Percentiles rank a stretch among this genome's conserved stretches.
phyloP scores from a whole-genome alignment of 192 early-diverging fungal species.

The Coemansia sp. region DNA sequence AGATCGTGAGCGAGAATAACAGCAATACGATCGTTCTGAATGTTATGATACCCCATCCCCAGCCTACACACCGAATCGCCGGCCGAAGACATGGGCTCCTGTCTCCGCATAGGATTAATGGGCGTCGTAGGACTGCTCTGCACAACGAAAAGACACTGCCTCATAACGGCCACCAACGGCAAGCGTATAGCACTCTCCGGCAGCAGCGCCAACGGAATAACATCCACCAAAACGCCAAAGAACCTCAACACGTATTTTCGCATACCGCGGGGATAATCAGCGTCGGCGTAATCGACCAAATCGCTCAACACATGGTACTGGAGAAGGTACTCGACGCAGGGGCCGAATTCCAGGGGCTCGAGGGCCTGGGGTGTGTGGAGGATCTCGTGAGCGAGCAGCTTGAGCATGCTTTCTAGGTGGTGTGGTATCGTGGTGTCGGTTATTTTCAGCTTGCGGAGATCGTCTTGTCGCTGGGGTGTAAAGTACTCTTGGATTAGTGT shows the following conservation, averaged over 20 bases:
- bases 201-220: constrained; percentile 37
- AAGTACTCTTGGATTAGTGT: constrained; percentile 45
- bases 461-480: constrained; percentile 21
- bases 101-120: constrained; percentile 18
- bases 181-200: constrained; percentile 49
- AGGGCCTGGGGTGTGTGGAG: not conserved
- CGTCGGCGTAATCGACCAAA: constrained; percentile 44
- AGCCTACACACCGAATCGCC: constrained; percentile 9
- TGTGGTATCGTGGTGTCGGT: constrained; percentile 41
- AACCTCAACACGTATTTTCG: constrained; percentile 41
- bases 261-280: constrained; percentile 43
- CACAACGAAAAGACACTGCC: constrained; percentile 27
- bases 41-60: constrained; percentile 27
- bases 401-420: constrained; percentile 42
- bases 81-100: constrained; percentile 14
- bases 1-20: constrained; percentile 36
- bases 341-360: constrained; percentile 43
- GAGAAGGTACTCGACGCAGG: constrained; percentile 46
- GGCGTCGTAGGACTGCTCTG: constrained; percentile 31
- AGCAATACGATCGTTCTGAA: constrained; percentile 21
- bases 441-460: constrained; percentile 12
- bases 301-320: constrained; percentile 47
- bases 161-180: constrained; percentile 47
- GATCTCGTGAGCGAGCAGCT: constrained; percentile 26
- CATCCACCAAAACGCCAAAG: constrained; percentile 30